Percentiles rank a stretch among this genome's conserved stretches.
phyloP scores from a whole-genome alignment of 192 early-diverging fungal genomes.

The Coemansia sp. region DNA sequence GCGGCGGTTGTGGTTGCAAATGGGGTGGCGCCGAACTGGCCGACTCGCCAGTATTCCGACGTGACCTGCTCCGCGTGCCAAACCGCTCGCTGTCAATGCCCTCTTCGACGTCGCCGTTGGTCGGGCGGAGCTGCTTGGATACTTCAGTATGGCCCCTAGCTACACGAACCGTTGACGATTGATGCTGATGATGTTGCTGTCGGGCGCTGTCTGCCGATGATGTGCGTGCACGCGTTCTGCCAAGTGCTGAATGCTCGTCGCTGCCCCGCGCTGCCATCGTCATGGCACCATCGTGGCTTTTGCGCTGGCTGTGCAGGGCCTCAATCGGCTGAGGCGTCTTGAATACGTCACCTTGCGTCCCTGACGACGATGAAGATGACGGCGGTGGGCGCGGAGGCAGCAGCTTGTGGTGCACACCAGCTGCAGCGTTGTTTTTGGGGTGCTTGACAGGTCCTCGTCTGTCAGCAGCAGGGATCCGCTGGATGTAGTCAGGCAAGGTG shows the following conservation, averaged over 20 bases:
- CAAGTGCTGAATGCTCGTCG: slow-evolving; percentile 3
- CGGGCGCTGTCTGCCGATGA: slow-evolving; percentile 17
- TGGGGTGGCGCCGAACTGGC: slow-evolving; percentile 13
- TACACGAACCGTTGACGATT: slow-evolving; percentile 25
- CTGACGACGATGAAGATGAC: slow-evolving; percentile 18
- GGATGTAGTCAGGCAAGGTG: slow-evolving; percentile 23
- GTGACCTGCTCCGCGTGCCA: slow-evolving; percentile 20
- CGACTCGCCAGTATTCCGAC: slow-evolving; percentile 16
- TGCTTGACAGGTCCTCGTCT: background rate
- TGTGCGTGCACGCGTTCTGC: slow-evolving; percentile 8
- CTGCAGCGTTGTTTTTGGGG: background rate
- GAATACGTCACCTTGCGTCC: slow-evolving; percentile 8
- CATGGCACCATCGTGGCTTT: slow-evolving; percentile 33
- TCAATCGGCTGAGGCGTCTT: background rate
- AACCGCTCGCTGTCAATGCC: background rate
- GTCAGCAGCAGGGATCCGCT: slow-evolving; percentile 12
- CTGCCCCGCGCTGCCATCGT: background rate
- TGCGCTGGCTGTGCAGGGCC: slow-evolving; percentile 17
- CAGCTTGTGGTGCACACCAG: background rate
- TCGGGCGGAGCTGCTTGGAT: slow-evolving; percentile 21
- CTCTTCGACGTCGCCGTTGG: slow-evolving; percentile 7
- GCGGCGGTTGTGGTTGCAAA: slow-evolving; percentile 13
- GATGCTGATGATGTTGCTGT: background rate
- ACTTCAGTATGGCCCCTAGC: slow-evolving; percentile 29
- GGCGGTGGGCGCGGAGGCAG: slow-evolving; percentile 13